Evolutionary conservation across 805 yeast species (phyloP), one percentile per base, ranked within the genome.

Genomic region (Suhomyces faveliae): DNA sequence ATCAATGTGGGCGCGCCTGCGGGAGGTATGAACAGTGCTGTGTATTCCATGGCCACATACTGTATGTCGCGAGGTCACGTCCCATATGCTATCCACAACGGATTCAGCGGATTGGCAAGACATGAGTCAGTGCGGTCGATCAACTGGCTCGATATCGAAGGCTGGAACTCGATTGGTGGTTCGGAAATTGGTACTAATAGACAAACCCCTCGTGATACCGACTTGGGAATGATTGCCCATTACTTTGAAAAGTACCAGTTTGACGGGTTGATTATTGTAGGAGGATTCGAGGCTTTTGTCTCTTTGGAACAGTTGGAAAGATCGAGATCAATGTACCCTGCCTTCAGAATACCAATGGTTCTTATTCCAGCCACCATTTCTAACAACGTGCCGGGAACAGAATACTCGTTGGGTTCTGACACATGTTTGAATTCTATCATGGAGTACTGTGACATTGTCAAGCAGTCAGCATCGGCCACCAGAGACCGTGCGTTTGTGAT

Each of bases 301-400:
- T 82, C 97, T 1, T 77, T 94, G 57, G 82, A 87, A 59, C 87
- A 90, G 73, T 78, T 94, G 55, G 86, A 87, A 57, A 77, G 78
- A 56, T 89, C 94, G 25, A 81, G 97, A 67, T 56, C 64, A 12
- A 72, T 81, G 50, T 94, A 89, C 71, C 98, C 99, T 39, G 83
- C 92, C 23, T 88, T 94, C 73, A 83, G 92, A 68, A 90, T 94
- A 55, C 99, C 99, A 53, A 85, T 92, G 88, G 87, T 88, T 37
- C 81, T 89, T 58, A 78, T 94, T 55, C 99, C 99, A 9, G 92
- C 98, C 2, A 94, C 99, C 2, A 89, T 94, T 54, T 90, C 97
- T 13, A 94, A 94, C 73, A 94, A 94, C 59, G 98, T 94, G 43
- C 99, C 99, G n/a, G 99, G 99, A 51, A 86, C 98, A 1, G 97